These are phyloP conservation scores for Thalassiosira oceanica DNA, from an alignment of 352 stramenopile genomes.

Conservation along the genomic window DNA sequence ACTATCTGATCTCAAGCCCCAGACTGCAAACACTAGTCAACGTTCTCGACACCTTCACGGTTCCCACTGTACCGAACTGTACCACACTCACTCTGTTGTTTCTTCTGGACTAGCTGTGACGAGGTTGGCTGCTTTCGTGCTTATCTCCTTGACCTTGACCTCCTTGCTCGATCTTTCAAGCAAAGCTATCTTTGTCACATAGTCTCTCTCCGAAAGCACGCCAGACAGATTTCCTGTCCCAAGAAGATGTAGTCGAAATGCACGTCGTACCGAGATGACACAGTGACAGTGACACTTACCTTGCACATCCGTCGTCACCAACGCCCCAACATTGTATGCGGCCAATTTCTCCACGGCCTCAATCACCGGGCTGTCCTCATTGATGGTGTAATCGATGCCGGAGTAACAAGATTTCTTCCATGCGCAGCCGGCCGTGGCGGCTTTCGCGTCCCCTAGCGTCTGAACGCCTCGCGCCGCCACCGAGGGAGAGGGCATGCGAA, in stretches of 20 bases:
- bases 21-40: no score
- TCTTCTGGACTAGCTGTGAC: constrained; percentile 86
- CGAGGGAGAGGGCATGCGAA: no score
- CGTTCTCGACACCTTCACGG: no score
- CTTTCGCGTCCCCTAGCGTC: no score
- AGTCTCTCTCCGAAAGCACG: constrained; percentile 92
- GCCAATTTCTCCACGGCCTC: constrained; percentile 93
- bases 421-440: constrained; percentile 16
- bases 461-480: no score
- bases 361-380: constrained; percentile 89
- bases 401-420: constrained; percentile 57
- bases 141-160: constrained; percentile 90
- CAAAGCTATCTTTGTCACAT: constrained; percentile 94
- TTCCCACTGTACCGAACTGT: no score
- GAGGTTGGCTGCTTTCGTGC: constrained; percentile 89
- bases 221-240: constrained; percentile 85
- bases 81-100: no score
- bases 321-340: constrained; percentile 88
- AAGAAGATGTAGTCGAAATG: no score
- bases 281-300: constrained; percentile 48
- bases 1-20: no score
- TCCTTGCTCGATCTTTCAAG: constrained; percentile 83
- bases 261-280: constrained; percentile 2
- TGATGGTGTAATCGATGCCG: constrained; percentile 88
- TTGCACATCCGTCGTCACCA: constrained; percentile 82